A percentile compares a stretch with the other conserved stretches of the same genome.
Evolutionary conservation across 1,284 basidiomycete species (phyloP).

Genomic region (Sporisorium graminicola): DNA sequence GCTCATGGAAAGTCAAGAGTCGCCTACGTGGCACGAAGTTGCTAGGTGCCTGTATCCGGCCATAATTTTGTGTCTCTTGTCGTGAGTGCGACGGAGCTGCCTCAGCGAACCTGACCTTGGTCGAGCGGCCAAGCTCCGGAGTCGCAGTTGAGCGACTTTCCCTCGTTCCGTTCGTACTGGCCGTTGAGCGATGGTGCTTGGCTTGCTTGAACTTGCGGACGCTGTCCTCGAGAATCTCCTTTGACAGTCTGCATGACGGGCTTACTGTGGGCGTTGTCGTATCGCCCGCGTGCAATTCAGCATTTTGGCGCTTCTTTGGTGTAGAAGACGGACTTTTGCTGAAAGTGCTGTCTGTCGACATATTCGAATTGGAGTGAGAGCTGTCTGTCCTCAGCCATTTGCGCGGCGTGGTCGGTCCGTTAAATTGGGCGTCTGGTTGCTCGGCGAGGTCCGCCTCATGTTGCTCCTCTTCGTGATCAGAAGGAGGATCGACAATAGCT

Average conservation of each 20-base stretch:
- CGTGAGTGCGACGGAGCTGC: conserved; percentile 1
- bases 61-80: background rate
- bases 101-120: conserved; percentile 26
- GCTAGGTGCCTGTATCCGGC: background rate
- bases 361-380: conserved; percentile 19
- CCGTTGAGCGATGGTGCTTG: conserved; percentile 19
- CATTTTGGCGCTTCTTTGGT: conserved; percentile 30
- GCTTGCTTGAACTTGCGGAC: conserved; percentile 38
- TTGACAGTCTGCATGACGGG: conserved; percentile 23
- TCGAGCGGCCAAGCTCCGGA: conserved; percentile 3
- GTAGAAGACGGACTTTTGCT: conserved; percentile 33
- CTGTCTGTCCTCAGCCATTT: conserved; percentile 43
- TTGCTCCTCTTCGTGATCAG: conserved; percentile 33
- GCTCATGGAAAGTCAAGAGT: conserved; percentile 31
- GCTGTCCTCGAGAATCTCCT: conserved; percentile 30
- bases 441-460: conserved; percentile 10
- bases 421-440: conserved; percentile 3
- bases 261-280: conserved; percentile 13
- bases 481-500: conserved; percentile 26
- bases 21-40: background rate
- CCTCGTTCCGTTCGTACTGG: background rate
- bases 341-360: conserved; percentile 26
- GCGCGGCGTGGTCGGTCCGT: conserved; percentile 3
- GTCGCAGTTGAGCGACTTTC: conserved; percentile 2
- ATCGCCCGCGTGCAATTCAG: conserved; percentile 9